Conservation (phyloP, 202 grass and related monocot genomes). For the Sporobolus alterniflorus region DNA sequence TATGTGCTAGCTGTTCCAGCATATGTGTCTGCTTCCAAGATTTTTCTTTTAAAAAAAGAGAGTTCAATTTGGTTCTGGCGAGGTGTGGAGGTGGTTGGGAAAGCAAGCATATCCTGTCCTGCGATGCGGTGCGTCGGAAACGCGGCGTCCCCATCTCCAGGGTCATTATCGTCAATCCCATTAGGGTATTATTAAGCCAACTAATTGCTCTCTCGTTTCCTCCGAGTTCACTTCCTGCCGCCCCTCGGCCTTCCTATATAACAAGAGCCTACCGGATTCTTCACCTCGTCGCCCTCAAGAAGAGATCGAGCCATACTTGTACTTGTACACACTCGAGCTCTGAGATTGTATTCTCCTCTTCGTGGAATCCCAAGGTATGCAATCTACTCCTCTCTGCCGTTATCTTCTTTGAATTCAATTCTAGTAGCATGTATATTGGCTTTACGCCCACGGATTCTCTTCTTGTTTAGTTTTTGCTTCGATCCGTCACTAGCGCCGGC, state of each 20-base stretch:
- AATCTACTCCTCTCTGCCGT: not conserved
- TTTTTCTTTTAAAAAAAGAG: too few species aligned
- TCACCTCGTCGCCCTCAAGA: not conserved
- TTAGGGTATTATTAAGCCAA: not conserved
- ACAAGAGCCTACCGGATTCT: not conserved
- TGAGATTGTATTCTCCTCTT: not conserved
- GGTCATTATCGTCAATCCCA: slow-evolving; percentile 30
- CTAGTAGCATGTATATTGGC: not conserved
- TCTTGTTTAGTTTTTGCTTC: not conserved
- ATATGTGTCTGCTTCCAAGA: too few species aligned
- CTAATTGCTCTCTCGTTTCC: not conserved
- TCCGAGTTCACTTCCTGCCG: not conserved
- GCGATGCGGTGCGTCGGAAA: slow-evolving; percentile 60
- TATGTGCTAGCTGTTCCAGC: not conserved
- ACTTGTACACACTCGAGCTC: not conserved
- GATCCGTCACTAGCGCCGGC: too few species aligned
- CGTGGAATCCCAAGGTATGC: slow-evolving; percentile 30
- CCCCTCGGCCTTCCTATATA: not conserved
- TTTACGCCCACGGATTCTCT: not conserved
- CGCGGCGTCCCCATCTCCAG: not conserved
- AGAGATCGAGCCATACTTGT: not conserved
- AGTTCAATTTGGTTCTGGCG: not conserved
- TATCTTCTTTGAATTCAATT: not conserved
- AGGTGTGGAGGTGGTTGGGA: not conserved
- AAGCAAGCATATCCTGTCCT: not conserved